phyloP scores from a whole-genome alignment of 1,284 basidiomycete genomes.

The Pulveroboletus sp. region DNA sequence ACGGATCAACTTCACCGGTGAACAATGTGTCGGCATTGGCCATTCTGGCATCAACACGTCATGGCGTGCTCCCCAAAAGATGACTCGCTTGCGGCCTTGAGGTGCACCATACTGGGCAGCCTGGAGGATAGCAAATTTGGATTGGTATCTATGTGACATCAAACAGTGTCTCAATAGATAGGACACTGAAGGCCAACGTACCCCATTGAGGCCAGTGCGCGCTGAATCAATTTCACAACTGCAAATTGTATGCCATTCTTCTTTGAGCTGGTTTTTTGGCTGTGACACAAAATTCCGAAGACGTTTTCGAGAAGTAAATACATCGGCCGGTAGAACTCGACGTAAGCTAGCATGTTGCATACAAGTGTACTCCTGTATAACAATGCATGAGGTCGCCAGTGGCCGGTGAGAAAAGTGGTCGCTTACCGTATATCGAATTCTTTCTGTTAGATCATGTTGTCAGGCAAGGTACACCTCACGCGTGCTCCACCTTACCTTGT shows the following conservation, averaged over 20 bases:
- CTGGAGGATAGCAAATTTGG: conserved; percentile 61
- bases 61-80: conserved; percentile 63
- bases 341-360: conserved; percentile 71
- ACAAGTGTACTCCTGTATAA: conserved; percentile 55
- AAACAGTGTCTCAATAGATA: background rate
- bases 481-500: conserved; percentile 43
- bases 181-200: conserved; percentile 33
- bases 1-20: conserved; percentile 32
- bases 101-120: conserved; percentile 70
- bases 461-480: background rate
- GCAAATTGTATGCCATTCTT: conserved; percentile 48
- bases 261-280: conserved; percentile 38
- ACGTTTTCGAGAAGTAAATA: conserved; percentile 76
- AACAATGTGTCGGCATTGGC: conserved; percentile 62
- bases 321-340: conserved; percentile 64
- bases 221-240: conserved; percentile 63
- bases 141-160: conserved; percentile 58
- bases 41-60: conserved; percentile 59
- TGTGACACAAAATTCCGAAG: conserved; percentile 52
- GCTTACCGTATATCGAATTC: conserved; percentile 58
- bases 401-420: background rate
- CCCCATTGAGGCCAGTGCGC: conserved; percentile 61
- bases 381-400: background rate
- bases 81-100: conserved; percentile 63
- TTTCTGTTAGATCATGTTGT: conserved; percentile 40